These are phyloP conservation scores for Pascua sp. DNA, from an alignment of 1,284 basidiomycete species.

Conservation along the genomic window DNA sequence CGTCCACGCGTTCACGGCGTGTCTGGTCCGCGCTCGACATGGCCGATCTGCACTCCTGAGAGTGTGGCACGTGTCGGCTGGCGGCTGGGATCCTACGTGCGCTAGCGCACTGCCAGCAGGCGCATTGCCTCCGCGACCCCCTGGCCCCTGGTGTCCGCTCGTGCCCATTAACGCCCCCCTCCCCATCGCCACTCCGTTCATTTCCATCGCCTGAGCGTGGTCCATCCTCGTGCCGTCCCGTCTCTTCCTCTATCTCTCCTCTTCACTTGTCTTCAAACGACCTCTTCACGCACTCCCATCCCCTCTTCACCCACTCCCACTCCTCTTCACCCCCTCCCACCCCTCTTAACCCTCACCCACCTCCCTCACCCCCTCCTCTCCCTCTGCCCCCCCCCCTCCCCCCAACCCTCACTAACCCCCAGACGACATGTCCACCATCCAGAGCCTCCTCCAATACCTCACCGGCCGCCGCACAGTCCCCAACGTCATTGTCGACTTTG, in stretches of 20 bases:
- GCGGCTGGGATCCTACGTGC: no score
- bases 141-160: no score
- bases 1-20: no score
- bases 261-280: background rate
- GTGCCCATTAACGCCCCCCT: no score
- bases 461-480: constrained; percentile 50
- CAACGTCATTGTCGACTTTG: constrained; percentile 47
- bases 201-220: no score
- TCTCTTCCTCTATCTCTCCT: background rate
- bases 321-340: background rate
- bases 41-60: no score
- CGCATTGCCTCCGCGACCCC: no score
- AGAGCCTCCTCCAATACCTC: constrained; percentile 38
- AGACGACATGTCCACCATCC: constrained; percentile 43
- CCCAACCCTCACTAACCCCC: background rate
- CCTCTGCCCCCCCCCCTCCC: background rate
- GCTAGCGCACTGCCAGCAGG: no score
- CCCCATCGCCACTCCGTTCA: no score
- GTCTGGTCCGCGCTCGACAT: no score
- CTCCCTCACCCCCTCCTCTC: background rate
- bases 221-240: background rate
- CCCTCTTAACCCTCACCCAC: background rate
- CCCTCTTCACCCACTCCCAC: background rate
- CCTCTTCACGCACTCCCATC: no score
- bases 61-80: no score